Conservation (phyloP, 129 eudicot genomes). For the Daucus carota region DNA sequence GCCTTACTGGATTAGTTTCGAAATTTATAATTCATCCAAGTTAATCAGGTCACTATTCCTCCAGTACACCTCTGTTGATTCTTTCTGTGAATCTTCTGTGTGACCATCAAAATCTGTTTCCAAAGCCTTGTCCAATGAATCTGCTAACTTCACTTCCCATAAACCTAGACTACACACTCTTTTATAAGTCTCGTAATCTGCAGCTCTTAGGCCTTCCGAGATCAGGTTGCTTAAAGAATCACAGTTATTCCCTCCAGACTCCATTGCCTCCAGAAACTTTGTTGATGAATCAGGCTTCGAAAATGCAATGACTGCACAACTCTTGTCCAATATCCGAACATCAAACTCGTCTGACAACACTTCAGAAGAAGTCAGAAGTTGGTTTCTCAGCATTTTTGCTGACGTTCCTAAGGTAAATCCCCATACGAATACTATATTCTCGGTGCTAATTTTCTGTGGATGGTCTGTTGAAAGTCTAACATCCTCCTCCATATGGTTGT, state of each 20-base stretch:
- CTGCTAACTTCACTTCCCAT: conserved; percentile 58
- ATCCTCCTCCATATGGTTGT: conserved; percentile 36
- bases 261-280: conserved; percentile 49
- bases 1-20: neutral
- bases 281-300: conserved; percentile 46
- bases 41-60: conserved; percentile 46
- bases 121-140: conserved; percentile 38
- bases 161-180: conserved; percentile 43
- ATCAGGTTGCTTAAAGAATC: conserved; percentile 41
- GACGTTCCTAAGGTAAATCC: conserved; percentile 65
- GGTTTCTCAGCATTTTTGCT: conserved; percentile 42
- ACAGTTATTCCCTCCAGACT: conserved; percentile 32
- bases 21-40: conserved; percentile 45
- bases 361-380: conserved; percentile 40
- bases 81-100: conserved; percentile 17
- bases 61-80: conserved; percentile 46
- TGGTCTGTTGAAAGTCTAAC: conserved; percentile 48
- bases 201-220: conserved; percentile 53
- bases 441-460: conserved; percentile 34
- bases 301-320: conserved; percentile 71
- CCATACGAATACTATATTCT: conserved; percentile 74
- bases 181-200: conserved; percentile 47
- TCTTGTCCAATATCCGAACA: conserved; percentile 62
- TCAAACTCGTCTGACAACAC: conserved; percentile 50
- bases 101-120: conserved; percentile 24